Percentiles rank a stretch among this genome's conserved stretches.
These are phyloP conservation scores for Thoreauomyces humboldtii DNA, from an alignment of 192 early-diverging fungal species.

Conservation along the genomic window DNA sequence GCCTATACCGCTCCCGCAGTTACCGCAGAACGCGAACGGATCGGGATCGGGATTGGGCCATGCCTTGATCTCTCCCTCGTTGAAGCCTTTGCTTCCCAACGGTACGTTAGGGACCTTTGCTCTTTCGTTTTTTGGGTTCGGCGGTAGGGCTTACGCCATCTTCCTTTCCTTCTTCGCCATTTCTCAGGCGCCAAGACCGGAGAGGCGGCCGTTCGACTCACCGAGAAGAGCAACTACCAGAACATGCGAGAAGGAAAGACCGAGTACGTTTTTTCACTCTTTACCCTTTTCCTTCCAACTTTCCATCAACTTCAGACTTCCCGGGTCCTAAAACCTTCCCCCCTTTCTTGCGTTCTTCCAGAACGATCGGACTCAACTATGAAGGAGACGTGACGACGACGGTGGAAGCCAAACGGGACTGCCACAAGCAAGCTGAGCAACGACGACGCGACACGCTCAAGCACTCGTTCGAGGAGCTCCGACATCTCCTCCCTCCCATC, in stretches of 20 bases:
- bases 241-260: constrained; percentile 83
- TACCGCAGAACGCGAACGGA: no score
- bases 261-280: constrained; percentile 50
- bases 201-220: constrained; percentile 50
- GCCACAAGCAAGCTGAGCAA: constrained; percentile 96
- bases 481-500: constrained; percentile 66
- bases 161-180: neutral
- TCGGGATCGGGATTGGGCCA: constrained; percentile 8
- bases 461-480: constrained; percentile 80
- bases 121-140: neutral
- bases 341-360: constrained; percentile 16
- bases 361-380: constrained; percentile 72
- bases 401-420: constrained; percentile 77
- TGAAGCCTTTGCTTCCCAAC: constrained; percentile 40
- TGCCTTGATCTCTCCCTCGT: constrained; percentile 34
- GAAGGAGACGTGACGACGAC: constrained; percentile 72
- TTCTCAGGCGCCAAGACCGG: constrained; percentile 7
- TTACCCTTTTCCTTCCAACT: neutral
- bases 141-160: no score
- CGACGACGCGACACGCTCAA: constrained; percentile 92
- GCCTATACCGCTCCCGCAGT: no score
- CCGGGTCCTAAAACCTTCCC: neutral
- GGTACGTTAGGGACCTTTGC: constrained; percentile 16
- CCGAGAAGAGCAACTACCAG: constrained; percentile 79
- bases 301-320: no score